Evolutionary conservation across 1,139 yeast species (phyloP), one percentile per base, ranked within the genome.

Genomic region (Nakaseomyces uthaithaninus): DNA sequence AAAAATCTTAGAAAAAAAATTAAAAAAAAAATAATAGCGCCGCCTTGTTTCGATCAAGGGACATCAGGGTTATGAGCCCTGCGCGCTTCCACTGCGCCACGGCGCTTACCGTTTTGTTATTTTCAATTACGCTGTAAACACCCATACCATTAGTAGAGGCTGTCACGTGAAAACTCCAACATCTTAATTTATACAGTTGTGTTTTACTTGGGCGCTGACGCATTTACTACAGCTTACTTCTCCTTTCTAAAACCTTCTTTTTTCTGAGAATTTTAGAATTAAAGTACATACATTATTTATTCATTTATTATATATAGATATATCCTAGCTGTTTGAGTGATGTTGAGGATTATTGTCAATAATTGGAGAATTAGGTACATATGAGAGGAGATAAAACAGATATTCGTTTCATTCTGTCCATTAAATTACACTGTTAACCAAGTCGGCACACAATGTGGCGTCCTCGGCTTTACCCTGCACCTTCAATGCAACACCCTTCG

Each of bases 51-150:
- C 95, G 95, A 86, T 86, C 95, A 93, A 73, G 79, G 93, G 95
- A 84, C 95, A 81, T 85, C 94, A 84, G 95, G 95, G 95, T 86
- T 86, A 86, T 85, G 93, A 82, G 93, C 93, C 93, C 94, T 81
- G 94, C 94, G 93, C 94, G 94, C 94, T 84, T 82, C 94, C 95
- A 78, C 94, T 84, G 94, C 94, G 94, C 93, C 93, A 83, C 87
- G 77, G 78, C 83, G 85, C 84, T 67, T 27, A 18, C 23, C 34
- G 27, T 37, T 24, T 36, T 20, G 17, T 19, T 31, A 6, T 22
- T 22, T 31, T 30, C 31, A 27, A 27, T 12, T 27, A 15, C 11
- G 25, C 11, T 22, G 25, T 22, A 22, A 11, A 8, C 11, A 22
- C 8, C 25, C 25, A 22, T 22, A 22, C n/a, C n/a, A n/a, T 22